phyloP scores from a whole-genome alignment of 371 early-diverging fungal genomes.

The Mortierella sp. region DNA sequence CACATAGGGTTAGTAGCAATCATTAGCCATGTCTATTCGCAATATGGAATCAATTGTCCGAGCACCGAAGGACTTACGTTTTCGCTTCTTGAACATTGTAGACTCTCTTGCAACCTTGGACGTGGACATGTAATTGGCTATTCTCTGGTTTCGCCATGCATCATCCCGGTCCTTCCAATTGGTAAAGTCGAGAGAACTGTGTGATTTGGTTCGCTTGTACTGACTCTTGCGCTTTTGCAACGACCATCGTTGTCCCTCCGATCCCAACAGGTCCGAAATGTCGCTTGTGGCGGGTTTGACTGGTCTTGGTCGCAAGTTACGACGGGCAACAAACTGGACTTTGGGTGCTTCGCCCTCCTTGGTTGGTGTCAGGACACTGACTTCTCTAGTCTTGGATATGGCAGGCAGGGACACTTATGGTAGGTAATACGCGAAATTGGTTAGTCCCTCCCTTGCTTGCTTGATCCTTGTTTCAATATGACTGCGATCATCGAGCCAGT shows the following conservation, averaged over 20 bases:
- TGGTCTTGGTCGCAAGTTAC: conserved; percentile 33
- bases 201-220: conserved; percentile 35
- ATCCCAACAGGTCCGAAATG: neutral
- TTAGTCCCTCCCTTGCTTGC: too few relatives aligned
- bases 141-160: conserved; percentile 41
- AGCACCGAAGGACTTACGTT: conserved; percentile 18
- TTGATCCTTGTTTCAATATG: neutral
- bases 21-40: neutral
- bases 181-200: conserved; percentile 45
- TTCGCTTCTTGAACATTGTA: conserved; percentile 48
- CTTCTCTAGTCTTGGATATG: conserved; percentile 33
- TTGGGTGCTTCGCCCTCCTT: conserved; percentile 28
- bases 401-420: conserved; percentile 33
- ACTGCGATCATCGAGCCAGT: neutral
- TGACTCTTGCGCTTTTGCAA: conserved; percentile 31
- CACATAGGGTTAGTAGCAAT: neutral
- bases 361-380: conserved; percentile 7
- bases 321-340: conserved; percentile 36
- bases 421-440: neutral
- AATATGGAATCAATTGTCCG: neutral
- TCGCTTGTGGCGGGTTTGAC: conserved; percentile 7
- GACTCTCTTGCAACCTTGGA: conserved; percentile 50
- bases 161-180: conserved; percentile 54
- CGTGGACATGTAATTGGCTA: conserved; percentile 35
- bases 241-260: neutral